Evolutionary conservation across 306 rosid genomes (phyloP), one percentile per base, ranked within the genome.

Genomic region (Acacia acuminata): DNA sequence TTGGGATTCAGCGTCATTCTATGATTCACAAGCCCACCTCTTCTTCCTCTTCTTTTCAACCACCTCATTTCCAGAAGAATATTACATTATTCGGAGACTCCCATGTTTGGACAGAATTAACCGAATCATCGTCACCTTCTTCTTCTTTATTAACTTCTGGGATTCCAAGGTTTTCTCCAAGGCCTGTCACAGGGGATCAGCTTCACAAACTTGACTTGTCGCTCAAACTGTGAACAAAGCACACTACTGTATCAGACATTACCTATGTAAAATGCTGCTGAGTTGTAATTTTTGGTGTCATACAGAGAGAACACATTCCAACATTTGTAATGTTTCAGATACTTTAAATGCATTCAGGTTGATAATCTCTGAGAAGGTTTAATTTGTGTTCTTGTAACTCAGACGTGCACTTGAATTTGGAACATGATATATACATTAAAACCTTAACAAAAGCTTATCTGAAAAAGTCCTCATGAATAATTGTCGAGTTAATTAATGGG

Each of bases 171-270:
- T 85, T 90, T 77, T 85, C 89, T 45, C 75, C 84, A 71, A 71
- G 27, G 74, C 4, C 73, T 50, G 70, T 42, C 30, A 71, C 81
- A 16, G 89, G 80, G 58, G 94, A 94, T 2, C 27, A 19, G 65
- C 77, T 90, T 75, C 90, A 89, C 84, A 91, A 90, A 81, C 97
- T 95, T 79, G 98, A 95, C 90, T 92, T 95, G 91, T 91, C 97
- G 78, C 98, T 95, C 73, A 95, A 87, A 89, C 97, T 95, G 88
- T 93, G 79, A 94, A 48, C 5, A 30, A 4, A 22, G 9, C 24
- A 56, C 12, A 56, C 10, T 17, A 25, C 34, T 60, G 34, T 8
- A 56, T 55, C 64, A 3, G 66, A 63, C 68, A 27, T 27, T 27
- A 27, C 38, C 13, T 50, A 17, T 50, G 0, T 15, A 3, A 14